Percentiles rank a stretch among this genome's conserved stretches.
These are phyloP conservation scores for Uronychia setigera DNA, from an alignment of 73 alveolate species.

Conservation along the genomic window DNA sequence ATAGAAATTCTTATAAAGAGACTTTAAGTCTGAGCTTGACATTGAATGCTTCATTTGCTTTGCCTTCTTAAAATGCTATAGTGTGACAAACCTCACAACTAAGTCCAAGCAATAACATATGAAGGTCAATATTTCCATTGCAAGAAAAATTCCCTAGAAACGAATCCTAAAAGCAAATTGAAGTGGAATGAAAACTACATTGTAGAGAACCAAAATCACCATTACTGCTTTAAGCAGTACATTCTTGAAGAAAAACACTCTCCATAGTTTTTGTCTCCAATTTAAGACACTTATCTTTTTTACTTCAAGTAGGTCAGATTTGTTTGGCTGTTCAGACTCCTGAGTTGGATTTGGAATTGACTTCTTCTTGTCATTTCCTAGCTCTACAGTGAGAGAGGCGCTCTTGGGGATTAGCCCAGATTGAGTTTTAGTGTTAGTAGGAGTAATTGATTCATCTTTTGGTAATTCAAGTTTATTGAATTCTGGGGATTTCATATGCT, in stretches of 20 bases:
- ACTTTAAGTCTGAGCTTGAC: background rate
- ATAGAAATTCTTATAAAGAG: background rate
- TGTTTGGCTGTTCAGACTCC: no score
- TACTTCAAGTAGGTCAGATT: no score
- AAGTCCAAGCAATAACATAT: slow-evolving; percentile 29
- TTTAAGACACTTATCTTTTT: no score
- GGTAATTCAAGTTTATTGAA: no score
- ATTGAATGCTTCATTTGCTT: background rate
- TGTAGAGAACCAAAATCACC: slow-evolving; percentile 29
- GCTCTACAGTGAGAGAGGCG: no score
- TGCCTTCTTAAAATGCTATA: background rate
- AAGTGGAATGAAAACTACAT: slow-evolving; percentile 60
- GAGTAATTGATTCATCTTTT: no score
- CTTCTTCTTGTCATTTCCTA: no score
- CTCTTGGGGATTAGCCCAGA: no score
- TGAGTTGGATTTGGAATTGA: no score
- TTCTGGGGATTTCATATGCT: no score
- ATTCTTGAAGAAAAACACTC: background rate
- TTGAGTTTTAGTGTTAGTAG: no score
- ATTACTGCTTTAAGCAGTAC: background rate
- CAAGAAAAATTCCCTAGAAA: slow-evolving; percentile 7
- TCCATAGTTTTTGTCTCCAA: background rate
- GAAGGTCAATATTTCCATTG: slow-evolving; percentile 44
- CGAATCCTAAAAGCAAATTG: slow-evolving; percentile 44
- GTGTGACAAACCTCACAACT: background rate